Evolutionary conservation across 306 rosid species (phyloP).

Genomic region (apple (Malus domestica)): DNA sequence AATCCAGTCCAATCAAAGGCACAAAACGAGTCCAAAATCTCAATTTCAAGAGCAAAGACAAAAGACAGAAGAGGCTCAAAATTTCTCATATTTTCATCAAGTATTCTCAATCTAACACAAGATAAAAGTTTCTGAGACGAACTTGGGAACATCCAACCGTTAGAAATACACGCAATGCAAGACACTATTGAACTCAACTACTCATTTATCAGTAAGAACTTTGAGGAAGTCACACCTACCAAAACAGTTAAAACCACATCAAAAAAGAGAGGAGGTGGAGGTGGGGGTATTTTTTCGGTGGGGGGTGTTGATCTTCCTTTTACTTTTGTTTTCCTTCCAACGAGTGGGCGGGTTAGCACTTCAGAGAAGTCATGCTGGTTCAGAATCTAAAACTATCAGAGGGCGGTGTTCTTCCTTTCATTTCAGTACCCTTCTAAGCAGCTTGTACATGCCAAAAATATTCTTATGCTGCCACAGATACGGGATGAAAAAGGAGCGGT

Average conservation of each 20-base stretch:
- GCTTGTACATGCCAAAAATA: constrained; percentile 87
- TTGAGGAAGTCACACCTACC: not conserved
- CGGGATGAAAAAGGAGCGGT: constrained; percentile 90
- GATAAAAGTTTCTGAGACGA: too few relatives aligned
- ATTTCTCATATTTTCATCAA: too few relatives aligned
- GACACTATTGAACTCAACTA: not conserved
- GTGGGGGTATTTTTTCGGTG: too few relatives aligned
- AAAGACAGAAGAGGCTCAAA: too few relatives aligned
- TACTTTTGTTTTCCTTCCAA: not conserved
- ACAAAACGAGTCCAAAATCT: too few relatives aligned
- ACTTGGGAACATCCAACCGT: not conserved
- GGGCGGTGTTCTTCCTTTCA: constrained; percentile 7
- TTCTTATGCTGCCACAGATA: constrained; percentile 81
- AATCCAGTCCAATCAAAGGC: too few relatives aligned
- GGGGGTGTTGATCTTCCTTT: not conserved
- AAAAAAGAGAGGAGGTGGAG: not conserved
- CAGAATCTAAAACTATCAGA: not conserved
- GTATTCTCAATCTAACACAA: too few relatives aligned
- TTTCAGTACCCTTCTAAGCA: constrained; percentile 49
- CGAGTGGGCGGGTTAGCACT: not conserved
- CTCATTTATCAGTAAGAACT: not conserved
- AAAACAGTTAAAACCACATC: not conserved
- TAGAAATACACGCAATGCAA: not conserved
- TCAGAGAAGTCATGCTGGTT: not conserved
- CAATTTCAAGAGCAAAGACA: too few relatives aligned